Conservation (phyloP, 371 early-diverging fungal genomes). For the Mortierella sp. region DNA sequence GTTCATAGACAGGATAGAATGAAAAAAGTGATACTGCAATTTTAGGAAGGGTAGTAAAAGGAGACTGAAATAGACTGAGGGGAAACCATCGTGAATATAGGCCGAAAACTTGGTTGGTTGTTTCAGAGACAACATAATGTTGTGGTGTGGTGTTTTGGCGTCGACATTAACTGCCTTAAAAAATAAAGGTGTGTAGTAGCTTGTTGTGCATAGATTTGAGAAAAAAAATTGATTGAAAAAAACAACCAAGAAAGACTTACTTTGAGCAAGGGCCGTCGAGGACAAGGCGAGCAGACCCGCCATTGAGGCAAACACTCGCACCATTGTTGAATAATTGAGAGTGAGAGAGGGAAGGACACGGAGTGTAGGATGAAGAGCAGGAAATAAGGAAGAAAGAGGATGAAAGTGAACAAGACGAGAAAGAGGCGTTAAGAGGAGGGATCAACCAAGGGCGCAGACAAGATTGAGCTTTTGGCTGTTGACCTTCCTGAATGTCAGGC, state of each 20-base stretch:
- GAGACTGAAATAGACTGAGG: not conserved
- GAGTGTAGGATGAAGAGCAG: not conserved
- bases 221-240: not conserved
- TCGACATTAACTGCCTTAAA: not conserved
- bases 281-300: slow-evolving; percentile 25
- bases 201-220: not conserved
- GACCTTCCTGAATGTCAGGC: no score
- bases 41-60: not conserved
- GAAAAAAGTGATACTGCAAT: not conserved
- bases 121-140: not conserved
- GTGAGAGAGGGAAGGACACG: not conserved
- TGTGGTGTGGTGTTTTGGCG: not conserved
- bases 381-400: not conserved
- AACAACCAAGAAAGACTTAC: slow-evolving; percentile 18
- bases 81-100: not conserved
- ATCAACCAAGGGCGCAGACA: no score
- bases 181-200: not conserved
- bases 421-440: not conserved
- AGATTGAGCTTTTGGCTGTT: no score
- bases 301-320: slow-evolving; percentile 16
- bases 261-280: slow-evolving; percentile 21
- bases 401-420: not conserved
- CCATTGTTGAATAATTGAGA: slow-evolving; percentile 14
- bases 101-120: not conserved
- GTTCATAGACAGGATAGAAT: not conserved